Base-by-base conservation (phyloP, 371 early-diverging fungal genomes). In the Edhazardia aedis region DNA sequence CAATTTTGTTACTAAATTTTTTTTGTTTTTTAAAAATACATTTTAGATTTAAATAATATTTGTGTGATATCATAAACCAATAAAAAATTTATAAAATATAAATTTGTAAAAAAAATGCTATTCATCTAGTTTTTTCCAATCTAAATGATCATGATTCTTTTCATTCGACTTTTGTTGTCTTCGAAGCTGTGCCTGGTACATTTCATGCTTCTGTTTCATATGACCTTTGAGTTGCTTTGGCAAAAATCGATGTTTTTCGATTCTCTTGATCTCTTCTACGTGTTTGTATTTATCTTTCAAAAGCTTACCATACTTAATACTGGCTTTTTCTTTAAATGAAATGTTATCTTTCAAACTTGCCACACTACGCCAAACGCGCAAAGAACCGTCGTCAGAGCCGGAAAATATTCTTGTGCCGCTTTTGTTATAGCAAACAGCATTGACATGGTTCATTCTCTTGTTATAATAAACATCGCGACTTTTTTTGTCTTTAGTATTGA, bases 381-480 rank as follows among this genome's bases (percentile, higher is more conserved):
- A 33, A 37, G 56, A 59, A 42, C 67, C 64, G 51, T 74, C 74
- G 44, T 64, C 62, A 54, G 62, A 62, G 14, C 71, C 71, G 42
- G 61, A 59, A 26, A 74, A 51, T 38, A 74, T 60, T 55, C 55
- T 67, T 30, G 61, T 36, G 12, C 57, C 62, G 47, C 60, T 63
- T 19, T 59, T 62, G 0, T 55, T 52, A 55, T 67, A 69, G 53
- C 51, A 56, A 18, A 74, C 30, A 3, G 61, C 68, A 57, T 65
- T 51, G 4, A 74, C 64, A 44, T 40, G 3, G 0, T 76, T 87
- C 99, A 99, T 99, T 57, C 99, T 85, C 69, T 85, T 83, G 30
- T 91, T 88, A 70, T 93, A 91, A 72, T 95, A 99, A 42, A 88
- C 78, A 63, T 95, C 94, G 56, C 84, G 78, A 53, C 81, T 78